Evolutionary conservation across 352 stramenopile genomes (phyloP), one percentile per base, ranked within the genome.

Genomic region (Aphanomyces euteiches): DNA sequence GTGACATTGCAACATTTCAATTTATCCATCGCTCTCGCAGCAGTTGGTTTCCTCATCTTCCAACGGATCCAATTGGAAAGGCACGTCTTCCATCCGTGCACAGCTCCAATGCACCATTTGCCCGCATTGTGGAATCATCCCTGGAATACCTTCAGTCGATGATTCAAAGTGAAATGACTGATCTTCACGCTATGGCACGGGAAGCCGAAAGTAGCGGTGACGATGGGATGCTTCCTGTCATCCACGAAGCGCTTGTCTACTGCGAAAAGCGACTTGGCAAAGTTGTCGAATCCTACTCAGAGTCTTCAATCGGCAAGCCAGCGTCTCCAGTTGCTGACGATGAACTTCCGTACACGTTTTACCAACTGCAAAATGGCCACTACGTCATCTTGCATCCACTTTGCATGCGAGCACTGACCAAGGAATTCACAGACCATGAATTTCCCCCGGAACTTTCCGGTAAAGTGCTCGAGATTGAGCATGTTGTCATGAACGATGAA

Each of bases 381-480:
- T 92, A 92, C 57, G 90, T 93, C n/a, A 81, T 96, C 65, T 75
- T 97, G 12, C 90, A 97, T 66, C 85, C 90, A 15, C 76, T 97
- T 36, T 95, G 91, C 66, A 93, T 97, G 88, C 90, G 93, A 57
- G 95, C 88, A 65, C 66, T 97, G 56, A 67, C 92, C 38, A 90
- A 88, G 48, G 89, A 96, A 58, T 90, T 45, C 63, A 57, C 43
- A 28, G 37, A 19, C 34, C n/a, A 34, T 37, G 39, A 39, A n/a
- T 63, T 82, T 12, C 77, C 77, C 3, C 21, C 40, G 4, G 40
- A 7, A 7, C 19, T 82, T 41, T 43, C 76, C 47, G 89, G 82
- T 5, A 77, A 82, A 38, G 79, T 96, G 13, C 65, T 96, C 21
- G 85, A 96, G 12, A 82, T 96, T 7, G 90, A 97, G 74, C 90